phyloP scores from a whole-genome alignment of 2,329 filamentous ascomycete species.

The Colletotrichum lini region DNA sequence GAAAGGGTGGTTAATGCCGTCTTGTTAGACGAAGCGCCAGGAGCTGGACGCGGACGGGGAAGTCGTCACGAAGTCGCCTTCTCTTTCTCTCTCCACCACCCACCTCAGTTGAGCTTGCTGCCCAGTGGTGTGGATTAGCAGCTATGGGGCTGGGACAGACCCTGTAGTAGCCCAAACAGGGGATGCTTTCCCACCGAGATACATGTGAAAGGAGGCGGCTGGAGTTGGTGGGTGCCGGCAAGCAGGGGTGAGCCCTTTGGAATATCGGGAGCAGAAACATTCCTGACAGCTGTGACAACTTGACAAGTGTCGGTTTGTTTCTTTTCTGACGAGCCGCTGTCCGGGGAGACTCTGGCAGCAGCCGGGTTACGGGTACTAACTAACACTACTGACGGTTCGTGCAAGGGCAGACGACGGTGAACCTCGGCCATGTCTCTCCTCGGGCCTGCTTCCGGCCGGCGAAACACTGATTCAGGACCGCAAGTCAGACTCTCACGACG shows the following conservation, averaged over 20 bases:
- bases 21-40: slow-evolving; percentile 40
- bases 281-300: slow-evolving; percentile 34
- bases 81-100: slow-evolving; percentile 6
- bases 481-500: slow-evolving; percentile 28
- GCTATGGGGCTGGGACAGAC: slow-evolving; percentile 21
- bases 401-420: slow-evolving; percentile 16
- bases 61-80: slow-evolving; percentile 27
- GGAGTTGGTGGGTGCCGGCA: slow-evolving; percentile 26
- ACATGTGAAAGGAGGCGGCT: slow-evolving; percentile 37
- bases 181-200: slow-evolving; percentile 9
- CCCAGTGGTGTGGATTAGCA: slow-evolving; percentile 23
- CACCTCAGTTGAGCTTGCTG: slow-evolving; percentile 7
- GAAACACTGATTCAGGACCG: slow-evolving; percentile 30
- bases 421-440: slow-evolving; percentile 30
- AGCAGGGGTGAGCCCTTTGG: slow-evolving; percentile 29
- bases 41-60: slow-evolving; percentile 24
- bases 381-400: not conserved
- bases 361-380: not conserved
- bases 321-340: slow-evolving; percentile 21
- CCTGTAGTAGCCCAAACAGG: slow-evolving; percentile 20
- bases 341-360: slow-evolving; percentile 4
- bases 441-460: slow-evolving; percentile 36
- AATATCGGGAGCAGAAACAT: slow-evolving; percentile 28
- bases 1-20: slow-evolving; percentile 1
- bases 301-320: slow-evolving; percentile 33